phyloP scores from a whole-genome alignment of 495 filamentous ascomycete species.

The Lophiotrema nucula region DNA sequence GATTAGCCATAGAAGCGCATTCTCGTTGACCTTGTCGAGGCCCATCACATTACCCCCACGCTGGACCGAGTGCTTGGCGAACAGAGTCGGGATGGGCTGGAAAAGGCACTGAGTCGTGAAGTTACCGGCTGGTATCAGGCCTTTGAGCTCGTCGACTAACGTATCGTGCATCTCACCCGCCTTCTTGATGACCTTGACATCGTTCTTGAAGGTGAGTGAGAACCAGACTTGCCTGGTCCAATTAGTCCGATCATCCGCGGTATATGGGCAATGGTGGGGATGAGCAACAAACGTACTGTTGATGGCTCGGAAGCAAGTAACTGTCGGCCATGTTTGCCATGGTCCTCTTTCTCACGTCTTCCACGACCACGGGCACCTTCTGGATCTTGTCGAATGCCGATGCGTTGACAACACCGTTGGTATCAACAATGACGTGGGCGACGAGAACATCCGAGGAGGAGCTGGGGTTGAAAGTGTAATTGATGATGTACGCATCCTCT shows the following conservation, averaged over 20 bases:
- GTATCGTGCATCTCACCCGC: conserved; percentile 18
- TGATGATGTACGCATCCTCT: conserved; percentile 19
- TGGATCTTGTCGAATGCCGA: conserved; percentile 18
- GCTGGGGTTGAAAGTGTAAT: conserved; percentile 11
- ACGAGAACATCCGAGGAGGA: conserved; percentile 9
- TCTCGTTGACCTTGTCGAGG: conserved; percentile 10
- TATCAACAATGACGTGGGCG: conserved; percentile 16
- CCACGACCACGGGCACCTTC: conserved; percentile 11
- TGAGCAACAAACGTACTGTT: conserved; percentile 6
- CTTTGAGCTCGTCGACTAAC: conserved; percentile 15
- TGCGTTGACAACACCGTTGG: conserved; percentile 18
- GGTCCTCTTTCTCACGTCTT: conserved; percentile 20
- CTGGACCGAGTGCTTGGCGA: conserved; percentile 6
- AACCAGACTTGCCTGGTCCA: conserved; percentile 4
- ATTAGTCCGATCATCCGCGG: neutral
- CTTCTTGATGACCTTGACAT: conserved; percentile 16
- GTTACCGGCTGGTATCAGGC: neutral
- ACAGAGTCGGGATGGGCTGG: conserved; percentile 14
- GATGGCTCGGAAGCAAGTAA: conserved; percentile 4
- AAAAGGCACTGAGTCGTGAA: conserved; percentile 18
- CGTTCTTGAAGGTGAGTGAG: conserved; percentile 19
- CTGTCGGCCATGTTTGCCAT: conserved; percentile 11
- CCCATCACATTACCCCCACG: conserved; percentile 23
- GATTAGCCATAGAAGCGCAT: conserved; percentile 36
- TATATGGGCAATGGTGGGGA: neutral